These are phyloP conservation scores for Didymosphaeria variabile DNA, from an alignment of 2,329 filamentous ascomycete species.

Conservation along the genomic window DNA sequence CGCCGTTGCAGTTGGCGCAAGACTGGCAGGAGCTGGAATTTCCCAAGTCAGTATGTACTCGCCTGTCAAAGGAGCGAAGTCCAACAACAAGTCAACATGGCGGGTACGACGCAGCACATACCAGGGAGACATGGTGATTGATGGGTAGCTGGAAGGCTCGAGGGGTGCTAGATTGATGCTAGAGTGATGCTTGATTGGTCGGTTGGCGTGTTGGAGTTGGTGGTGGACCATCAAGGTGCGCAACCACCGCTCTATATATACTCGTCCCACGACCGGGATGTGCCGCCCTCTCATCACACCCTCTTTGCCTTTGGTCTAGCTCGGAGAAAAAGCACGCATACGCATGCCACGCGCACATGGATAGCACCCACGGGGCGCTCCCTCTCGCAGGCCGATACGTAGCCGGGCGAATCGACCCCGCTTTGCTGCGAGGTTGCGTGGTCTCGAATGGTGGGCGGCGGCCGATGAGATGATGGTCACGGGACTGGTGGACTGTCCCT, in stretches of 20 bases:
- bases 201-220: not conserved
- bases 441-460: too few species aligned
- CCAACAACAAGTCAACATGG: too few species aligned
- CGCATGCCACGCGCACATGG: conserved; percentile 1
- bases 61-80: too few species aligned
- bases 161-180: too few species aligned
- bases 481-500: not conserved
- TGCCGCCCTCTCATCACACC: not conserved
- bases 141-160: not conserved
- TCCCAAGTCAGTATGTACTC: not conserved
- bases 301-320: too few species aligned
- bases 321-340: not conserved
- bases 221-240: conserved; percentile 10
- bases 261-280: not conserved
- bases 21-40: conserved; percentile 33
- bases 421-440: too few species aligned
- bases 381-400: not conserved
- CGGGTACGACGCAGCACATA: not conserved
- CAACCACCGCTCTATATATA: conserved; percentile 10
- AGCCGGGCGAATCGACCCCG: not conserved
- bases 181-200: not conserved
- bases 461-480: not conserved
- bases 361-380: not conserved
- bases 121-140: conserved; percentile 9
- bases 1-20: conserved; percentile 38